Base-by-base conservation (phyloP, 2,329 filamentous ascomycete species). In the Ascochyta fabae region DNA sequence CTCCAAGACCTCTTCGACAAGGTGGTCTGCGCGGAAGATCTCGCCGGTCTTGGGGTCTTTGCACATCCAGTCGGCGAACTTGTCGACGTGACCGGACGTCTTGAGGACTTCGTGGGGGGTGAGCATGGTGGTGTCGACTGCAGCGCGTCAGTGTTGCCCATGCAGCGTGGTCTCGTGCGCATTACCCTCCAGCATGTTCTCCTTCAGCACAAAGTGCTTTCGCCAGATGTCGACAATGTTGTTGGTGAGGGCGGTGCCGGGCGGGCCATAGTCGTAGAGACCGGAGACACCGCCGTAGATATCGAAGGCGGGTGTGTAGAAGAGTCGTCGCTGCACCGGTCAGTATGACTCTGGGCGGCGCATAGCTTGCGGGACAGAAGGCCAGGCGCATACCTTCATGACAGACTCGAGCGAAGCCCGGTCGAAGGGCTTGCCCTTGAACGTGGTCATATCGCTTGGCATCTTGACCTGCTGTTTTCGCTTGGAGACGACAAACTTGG, bases 51-150 rank as follows among this genome's bases (percentile, higher is more conserved):
- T 96, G 61, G 94, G 92, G 77, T 99, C 95, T 79, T 96, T 96
- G 87, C 91, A 96, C 93, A 98, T 97, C 91, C 91, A 98, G 77
- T 98, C 94, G 78, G 92, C 90, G 73, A 98, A 98, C 79, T 96
- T 96, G 78, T 97, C 94, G 64, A 98, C 95, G 80, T 99, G 95
- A 62, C 95, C 95, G 76, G 77, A 80, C 3, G 94, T 96, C 84
- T 98, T 96, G 72, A 99, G 86, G 34, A 99, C 91, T 43, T 95
- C 90, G 70, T 95, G 87, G 31, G 95, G 95, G 36, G 95, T 99
- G 72, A 99, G 79, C 79, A 94, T 95, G 35, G 91, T 95, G 80
- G 92, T 96, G 80, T 96, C 93, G 63, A 96, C 87, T 56, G 48
- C 38, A 44, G 38, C 27, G 6, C 40, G 62, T 70, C 59, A 71